Conservation (phyloP, 139 green algal species). For the Chlorella sp. region DNA sequence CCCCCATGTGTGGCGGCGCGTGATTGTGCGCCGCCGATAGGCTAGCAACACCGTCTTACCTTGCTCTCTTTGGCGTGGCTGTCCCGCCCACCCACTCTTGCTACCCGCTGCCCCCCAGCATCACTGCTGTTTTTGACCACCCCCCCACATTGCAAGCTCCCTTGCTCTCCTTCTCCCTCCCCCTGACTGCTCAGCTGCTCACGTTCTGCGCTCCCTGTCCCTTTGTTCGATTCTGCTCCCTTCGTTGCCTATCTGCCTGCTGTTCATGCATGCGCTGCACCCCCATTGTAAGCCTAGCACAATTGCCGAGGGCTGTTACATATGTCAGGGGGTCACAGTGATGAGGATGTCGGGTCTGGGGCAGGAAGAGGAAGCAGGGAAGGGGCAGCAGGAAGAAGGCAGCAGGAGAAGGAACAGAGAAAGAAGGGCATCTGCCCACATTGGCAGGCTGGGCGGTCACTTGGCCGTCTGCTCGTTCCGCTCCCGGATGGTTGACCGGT, state of each 20-base stretch:
- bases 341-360: neutral
- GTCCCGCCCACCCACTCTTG: too few relatives aligned
- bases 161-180: neutral
- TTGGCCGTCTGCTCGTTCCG: constrained; percentile 37
- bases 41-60: too few relatives aligned
- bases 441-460: neutral
- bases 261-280: too few relatives aligned
- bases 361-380: neutral
- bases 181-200: neutral
- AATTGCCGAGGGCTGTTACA: too few relatives aligned
- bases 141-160: neutral
- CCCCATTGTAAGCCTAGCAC: too few relatives aligned
- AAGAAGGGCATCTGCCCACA: neutral
- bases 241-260: neutral
- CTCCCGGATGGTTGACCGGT: constrained; percentile 32
- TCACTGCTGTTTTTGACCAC: constrained; percentile 25
- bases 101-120: neutral
- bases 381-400: neutral
- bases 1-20: too few relatives aligned
- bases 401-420: neutral
- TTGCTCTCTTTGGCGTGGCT: too few relatives aligned
- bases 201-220: neutral
- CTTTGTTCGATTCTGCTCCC: neutral
- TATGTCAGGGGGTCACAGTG: too few relatives aligned
- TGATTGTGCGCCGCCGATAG: too few relatives aligned